Evolutionary conservation across 1,284 basidiomycete species (phyloP).

Genomic region (Naganishia albida): DNA sequence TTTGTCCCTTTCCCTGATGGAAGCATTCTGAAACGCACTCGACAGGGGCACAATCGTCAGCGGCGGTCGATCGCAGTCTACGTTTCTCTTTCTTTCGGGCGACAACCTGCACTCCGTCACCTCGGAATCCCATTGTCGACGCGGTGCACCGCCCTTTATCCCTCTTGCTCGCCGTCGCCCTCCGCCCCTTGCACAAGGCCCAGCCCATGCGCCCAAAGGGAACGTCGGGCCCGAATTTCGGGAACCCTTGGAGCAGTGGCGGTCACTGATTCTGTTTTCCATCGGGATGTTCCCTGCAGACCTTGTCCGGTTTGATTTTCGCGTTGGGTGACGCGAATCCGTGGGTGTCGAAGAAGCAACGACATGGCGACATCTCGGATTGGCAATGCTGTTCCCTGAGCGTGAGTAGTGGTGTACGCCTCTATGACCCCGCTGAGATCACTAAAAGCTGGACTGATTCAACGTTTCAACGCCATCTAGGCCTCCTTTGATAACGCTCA

Average conservation of each 20-base stretch:
- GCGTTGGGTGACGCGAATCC: neutral
- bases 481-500: neutral
- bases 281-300: neutral
- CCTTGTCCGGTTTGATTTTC: neutral
- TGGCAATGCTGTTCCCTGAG: neutral
- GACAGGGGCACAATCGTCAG: neutral
- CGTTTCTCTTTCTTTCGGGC: slow-evolving; percentile 1
- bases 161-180: neutral
- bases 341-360: neutral
- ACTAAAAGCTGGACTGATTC: neutral
- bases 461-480: neutral
- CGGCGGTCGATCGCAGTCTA: neutral
- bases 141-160: neutral
- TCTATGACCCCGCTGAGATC: neutral
- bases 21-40: neutral
- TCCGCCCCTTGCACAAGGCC: neutral
- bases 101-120: neutral
- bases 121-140: neutral
- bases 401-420: too few relatives aligned
- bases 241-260: neutral
- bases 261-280: neutral
- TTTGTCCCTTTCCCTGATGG: neutral
- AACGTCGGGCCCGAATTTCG: neutral
- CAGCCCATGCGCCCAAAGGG: neutral
- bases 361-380: neutral